phyloP scores from a whole-genome alignment of 768 basidiomycete genomes.

The Termitomyces sp. region DNA sequence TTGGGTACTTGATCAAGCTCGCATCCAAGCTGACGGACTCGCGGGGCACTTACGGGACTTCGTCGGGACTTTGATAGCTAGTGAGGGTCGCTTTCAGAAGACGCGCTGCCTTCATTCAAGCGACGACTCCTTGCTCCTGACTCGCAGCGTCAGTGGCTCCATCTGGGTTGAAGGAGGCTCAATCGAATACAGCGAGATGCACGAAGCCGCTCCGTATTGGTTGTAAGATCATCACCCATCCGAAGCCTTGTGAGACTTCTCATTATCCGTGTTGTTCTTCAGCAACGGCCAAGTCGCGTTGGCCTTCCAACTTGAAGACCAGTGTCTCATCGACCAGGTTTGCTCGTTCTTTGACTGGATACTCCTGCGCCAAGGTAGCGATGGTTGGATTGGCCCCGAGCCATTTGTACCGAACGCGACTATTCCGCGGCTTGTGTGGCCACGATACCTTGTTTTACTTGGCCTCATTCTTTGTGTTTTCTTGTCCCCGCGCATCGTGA shows the following conservation, averaged over 20 bases:
- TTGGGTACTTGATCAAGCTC: slow-evolving; percentile 35
- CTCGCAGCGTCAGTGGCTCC: slow-evolving; percentile 30
- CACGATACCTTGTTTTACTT: slow-evolving; percentile 33
- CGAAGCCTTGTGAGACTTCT: not conserved
- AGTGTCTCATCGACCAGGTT: slow-evolving; percentile 32
- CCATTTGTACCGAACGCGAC: slow-evolving; percentile 29
- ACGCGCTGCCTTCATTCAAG: not conserved
- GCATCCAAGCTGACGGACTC: slow-evolving; percentile 33
- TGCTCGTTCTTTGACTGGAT: slow-evolving; percentile 33
- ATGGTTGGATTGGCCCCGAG: slow-evolving; percentile 40
- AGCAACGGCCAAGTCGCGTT: slow-evolving; percentile 37
- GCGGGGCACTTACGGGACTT: slow-evolving; percentile 36
- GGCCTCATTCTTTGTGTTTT: slow-evolving; percentile 27
- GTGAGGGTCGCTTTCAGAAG: slow-evolving; percentile 14
- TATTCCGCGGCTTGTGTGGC: slow-evolving; percentile 33
- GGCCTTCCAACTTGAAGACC: slow-evolving; percentile 33
- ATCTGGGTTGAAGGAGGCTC: slow-evolving; percentile 37
- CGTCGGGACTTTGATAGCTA: slow-evolving; percentile 34
- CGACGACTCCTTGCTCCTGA: not conserved
- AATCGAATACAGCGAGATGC: slow-evolving; percentile 39
- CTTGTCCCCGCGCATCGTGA: not conserved
- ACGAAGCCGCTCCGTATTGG: slow-evolving; percentile 38
- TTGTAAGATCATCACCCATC: slow-evolving; percentile 26
- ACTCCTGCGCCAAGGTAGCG: slow-evolving; percentile 26
- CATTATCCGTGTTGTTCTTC: not conserved